A percentile compares a stretch with the other conserved stretches of the same genome.
Conservation (phyloP, 305 asterid species). For the Coffea humblotiana region DNA sequence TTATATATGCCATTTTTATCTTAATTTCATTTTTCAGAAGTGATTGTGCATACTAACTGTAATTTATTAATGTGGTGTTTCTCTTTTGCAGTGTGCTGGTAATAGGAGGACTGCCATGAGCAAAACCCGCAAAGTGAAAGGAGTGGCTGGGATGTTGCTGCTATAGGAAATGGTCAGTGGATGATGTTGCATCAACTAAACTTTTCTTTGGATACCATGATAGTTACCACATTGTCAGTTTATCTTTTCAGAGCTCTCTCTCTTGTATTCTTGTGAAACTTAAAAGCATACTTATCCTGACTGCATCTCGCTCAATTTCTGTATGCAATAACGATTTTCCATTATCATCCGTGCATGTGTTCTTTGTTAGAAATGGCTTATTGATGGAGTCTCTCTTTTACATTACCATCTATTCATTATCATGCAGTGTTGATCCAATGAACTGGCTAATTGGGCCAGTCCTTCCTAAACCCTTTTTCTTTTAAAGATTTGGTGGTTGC, state of each 20-base stretch:
- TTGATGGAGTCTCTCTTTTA: background rate
- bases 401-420: background rate
- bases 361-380: background rate
- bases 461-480: background rate
- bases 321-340: background rate
- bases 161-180: slow-evolving; percentile 87
- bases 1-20: background rate
- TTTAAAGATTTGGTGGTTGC: background rate
- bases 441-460: background rate
- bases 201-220: background rate
- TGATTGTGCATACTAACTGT: background rate
- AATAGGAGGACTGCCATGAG: slow-evolving; percentile 99
- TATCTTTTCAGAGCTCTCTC: background rate
- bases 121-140: slow-evolving; percentile 68
- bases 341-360: background rate
- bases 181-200: background rate
- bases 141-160: slow-evolving; percentile 97
- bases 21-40: background rate
- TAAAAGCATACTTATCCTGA: background rate
- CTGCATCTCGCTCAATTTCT: background rate
- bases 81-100: slow-evolving; percentile 78
- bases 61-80: slow-evolving; percentile 1
- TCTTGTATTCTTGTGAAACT: background rate
- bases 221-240: background rate
- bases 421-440: background rate